Base-by-base conservation (phyloP, 1,284 basidiomycete genomes). In the Leccinum huronense region DNA sequence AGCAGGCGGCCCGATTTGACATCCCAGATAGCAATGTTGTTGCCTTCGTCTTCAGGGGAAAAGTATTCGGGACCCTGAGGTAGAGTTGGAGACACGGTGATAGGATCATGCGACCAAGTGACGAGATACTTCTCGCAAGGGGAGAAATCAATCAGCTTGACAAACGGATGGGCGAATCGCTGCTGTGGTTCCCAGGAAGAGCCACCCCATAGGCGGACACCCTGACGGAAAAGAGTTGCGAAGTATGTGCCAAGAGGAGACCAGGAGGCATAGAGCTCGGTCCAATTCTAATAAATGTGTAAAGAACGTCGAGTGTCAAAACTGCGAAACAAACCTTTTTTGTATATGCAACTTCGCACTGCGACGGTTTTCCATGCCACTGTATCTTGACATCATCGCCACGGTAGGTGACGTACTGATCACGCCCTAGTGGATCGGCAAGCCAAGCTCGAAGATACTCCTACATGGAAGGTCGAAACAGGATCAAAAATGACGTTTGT, bases 11-110 rank as follows among this genome's bases (percentile, higher is more conserved):
- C 94, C 16, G 96, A 92, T 78, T 95, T 94, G 80, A 97, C 89
- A 72, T 99, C 96, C 97, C 97, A 99, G 31, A 99, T 88, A 63
- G 97, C 97, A 68, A 98, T 88, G 73, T 96, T 93, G 80, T 98
- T 96, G 48, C 97, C 97, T 80, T 98, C 95, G 77, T 99, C 97
- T 70, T 95, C 94, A 10, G 91, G 87, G 57, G 94, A 93, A 79
- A 97, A 94, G 73, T 88, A 93, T 72, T 93, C 90, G 61, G 94
- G 86, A 36, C 92, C 91, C 79, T 93, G 89, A 63, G 86, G 81
- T 54, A 91, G 89, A 68, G 89, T 89, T 68, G 94, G 91, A 48
- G 92, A 90, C 42, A 96, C 91, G 65, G 90, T 84, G 72, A 99
- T 97, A 23, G 96, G 90, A 71, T 98, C 94, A 71, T 95, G 92